These are phyloP conservation scores for Solanum raphanifolium DNA, from an alignment of 257 asterid genomes.

Conservation along the genomic window DNA sequence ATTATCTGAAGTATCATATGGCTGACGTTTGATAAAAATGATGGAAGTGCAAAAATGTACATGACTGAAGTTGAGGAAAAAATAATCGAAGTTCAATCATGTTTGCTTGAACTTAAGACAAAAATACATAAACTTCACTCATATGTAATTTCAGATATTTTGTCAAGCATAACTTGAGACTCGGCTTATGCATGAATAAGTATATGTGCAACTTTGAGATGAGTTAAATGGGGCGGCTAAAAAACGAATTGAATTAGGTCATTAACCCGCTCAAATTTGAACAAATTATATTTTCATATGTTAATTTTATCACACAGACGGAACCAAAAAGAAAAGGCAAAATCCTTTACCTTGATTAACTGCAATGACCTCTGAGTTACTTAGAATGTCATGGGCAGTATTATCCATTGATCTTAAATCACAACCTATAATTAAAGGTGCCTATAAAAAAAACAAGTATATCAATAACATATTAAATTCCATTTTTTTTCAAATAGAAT, in stretches of 20 bases:
- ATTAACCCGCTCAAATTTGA: background rate
- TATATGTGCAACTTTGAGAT: background rate
- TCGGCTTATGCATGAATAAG: background rate
- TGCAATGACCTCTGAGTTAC: conserved; percentile 74
- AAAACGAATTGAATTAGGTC: background rate
- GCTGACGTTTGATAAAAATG: background rate
- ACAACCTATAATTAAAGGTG: conserved; percentile 87
- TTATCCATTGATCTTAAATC: conserved; percentile 61
- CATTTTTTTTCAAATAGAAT: background rate
- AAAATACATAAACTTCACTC: background rate
- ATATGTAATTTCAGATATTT: background rate
- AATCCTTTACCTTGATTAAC: conserved; percentile 63
- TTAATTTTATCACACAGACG: background rate
- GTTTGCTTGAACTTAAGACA: background rate
- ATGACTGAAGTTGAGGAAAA: background rate
- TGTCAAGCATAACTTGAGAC: background rate
- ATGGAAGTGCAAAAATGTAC: no score
- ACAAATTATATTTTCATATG: background rate
- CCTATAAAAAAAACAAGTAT: conserved; percentile 24
- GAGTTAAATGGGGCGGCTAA: background rate
- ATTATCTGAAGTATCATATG: background rate
- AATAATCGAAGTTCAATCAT: background rate
- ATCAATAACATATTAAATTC: background rate
- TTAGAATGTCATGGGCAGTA: conserved; percentile 29
- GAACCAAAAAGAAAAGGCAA: no score